Conservation (phyloP, 164 flowering plant genomes). For the Taxillus chinensis region DNA sequence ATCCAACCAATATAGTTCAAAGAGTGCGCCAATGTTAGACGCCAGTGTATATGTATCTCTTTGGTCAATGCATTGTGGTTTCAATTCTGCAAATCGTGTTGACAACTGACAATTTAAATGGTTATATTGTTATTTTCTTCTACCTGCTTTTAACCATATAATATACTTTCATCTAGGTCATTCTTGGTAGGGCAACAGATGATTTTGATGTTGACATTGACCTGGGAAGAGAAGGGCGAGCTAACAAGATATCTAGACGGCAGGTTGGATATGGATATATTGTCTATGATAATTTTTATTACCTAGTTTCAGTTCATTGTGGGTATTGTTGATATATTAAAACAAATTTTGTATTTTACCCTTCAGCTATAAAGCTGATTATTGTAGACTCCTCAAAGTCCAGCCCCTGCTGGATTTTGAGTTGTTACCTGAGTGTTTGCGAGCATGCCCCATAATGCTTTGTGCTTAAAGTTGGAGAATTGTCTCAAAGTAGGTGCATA, state of each 20-base stretch:
- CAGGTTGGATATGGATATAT: neutral
- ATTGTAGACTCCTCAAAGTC: too few species aligned
- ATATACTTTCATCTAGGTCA: neutral
- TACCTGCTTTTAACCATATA: neutral
- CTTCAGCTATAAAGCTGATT: too few species aligned
- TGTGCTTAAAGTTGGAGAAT: too few species aligned
- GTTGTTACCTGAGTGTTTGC: too few species aligned
- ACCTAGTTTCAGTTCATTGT: too few species aligned
- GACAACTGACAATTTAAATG: neutral
- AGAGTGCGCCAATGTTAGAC: neutral
- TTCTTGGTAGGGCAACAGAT: slow-evolving; percentile 5
- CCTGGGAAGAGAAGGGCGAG: slow-evolving; percentile 3
- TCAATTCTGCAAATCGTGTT: neutral
- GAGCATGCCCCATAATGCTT: too few species aligned
- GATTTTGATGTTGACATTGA: slow-evolving; percentile 6
- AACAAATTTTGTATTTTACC: too few species aligned
- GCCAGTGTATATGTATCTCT: neutral
- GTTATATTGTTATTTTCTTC: neutral
- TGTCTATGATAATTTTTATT: too few species aligned
- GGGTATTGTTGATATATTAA: too few species aligned
- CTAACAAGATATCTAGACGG: slow-evolving; percentile 6
- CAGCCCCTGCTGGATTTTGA: too few species aligned
- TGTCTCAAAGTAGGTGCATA: too few species aligned
- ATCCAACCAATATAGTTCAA: too few species aligned
- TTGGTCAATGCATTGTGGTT: neutral